A percentile compares a stretch with the other conserved stretches of the same genome.
phyloP scores from a whole-genome alignment of 2,329 filamentous ascomycete species.

The Penicillium hesseltinei region DNA sequence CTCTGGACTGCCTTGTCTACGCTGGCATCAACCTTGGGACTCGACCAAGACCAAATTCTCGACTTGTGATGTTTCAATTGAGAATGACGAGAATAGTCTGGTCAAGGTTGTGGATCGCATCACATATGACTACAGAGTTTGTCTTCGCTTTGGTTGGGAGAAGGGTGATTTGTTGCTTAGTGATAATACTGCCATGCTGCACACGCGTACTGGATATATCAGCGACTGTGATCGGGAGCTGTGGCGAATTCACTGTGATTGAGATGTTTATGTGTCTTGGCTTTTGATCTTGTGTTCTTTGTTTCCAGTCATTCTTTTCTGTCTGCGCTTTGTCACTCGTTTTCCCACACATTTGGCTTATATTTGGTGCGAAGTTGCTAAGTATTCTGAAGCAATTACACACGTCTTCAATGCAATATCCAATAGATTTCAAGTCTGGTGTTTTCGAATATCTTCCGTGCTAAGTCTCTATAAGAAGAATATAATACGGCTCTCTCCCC shows the following conservation, averaged over 20 bases:
- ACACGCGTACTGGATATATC: conserved; percentile 28
- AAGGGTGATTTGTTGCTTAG: conserved; percentile 55
- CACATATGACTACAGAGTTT: conserved; percentile 52
- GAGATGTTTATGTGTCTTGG: not conserved
- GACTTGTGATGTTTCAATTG: conserved; percentile 47
- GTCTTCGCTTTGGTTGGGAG: conserved; percentile 54
- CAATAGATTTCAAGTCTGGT: not conserved
- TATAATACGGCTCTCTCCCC: no score
- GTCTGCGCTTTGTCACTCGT: not conserved
- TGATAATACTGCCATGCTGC: conserved; percentile 46
- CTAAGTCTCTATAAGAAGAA: not conserved
- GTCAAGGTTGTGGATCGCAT: conserved; percentile 44
- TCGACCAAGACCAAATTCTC: conserved; percentile 53
- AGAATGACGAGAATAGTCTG: conserved; percentile 39
- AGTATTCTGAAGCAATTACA: not conserved
- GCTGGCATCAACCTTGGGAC: conserved; percentile 58
- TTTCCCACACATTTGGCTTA: not conserved
- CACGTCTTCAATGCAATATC: not conserved
- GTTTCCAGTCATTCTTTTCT: not conserved
- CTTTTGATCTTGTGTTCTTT: not conserved
- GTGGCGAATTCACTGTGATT: conserved; percentile 30
- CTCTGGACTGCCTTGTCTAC: conserved; percentile 50
- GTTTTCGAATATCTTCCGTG: not conserved
- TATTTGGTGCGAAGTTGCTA: not conserved
- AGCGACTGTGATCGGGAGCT: conserved; percentile 27